Conservation (phyloP, 1,139 yeast species). For the Kurtzmaniella quercitrusa region DNA sequence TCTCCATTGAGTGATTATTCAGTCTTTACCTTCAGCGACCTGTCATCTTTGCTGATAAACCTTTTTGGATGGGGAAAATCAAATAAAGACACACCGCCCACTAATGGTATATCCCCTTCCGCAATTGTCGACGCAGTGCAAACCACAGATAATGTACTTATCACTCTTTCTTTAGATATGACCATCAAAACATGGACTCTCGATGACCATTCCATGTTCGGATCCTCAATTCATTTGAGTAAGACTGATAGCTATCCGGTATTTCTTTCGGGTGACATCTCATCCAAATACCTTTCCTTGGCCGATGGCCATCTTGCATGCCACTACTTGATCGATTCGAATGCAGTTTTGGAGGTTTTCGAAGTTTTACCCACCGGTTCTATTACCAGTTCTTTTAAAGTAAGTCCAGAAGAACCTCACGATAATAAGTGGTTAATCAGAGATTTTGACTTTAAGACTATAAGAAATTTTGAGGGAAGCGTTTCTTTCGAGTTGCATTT, state of each 20-base stretch:
- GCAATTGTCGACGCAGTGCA: constrained; percentile 29
- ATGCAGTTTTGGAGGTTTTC: neutral
- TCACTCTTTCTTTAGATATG: constrained; percentile 44
- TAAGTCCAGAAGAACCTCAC: neutral
- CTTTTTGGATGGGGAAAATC: constrained; percentile 21
- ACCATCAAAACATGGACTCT: constrained; percentile 57
- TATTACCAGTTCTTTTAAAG: neutral
- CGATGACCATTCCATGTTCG: constrained; percentile 23
- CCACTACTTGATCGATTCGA: neutral
- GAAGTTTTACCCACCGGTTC: neutral
- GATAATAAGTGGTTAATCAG: constrained; percentile 42
- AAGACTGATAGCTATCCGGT: constrained; percentile 7
- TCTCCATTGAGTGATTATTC: constrained; percentile 37
- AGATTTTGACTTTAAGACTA: constrained; percentile 27
- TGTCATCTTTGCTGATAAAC: constrained; percentile 39
- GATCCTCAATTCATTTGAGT: constrained; percentile 14
- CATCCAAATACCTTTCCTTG: neutral
- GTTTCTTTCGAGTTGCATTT: constrained; percentile 22
- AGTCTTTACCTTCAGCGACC: constrained; percentile 51
- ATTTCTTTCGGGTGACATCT: neutral
- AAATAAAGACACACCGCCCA: constrained; percentile 13
- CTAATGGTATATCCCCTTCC: constrained; percentile 29
- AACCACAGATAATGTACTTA: constrained; percentile 12
- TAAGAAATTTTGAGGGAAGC: constrained; percentile 7
- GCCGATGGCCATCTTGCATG: constrained; percentile 8